A percentile compares a stretch with the other conserved stretches of the same genome.
Evolutionary conservation across 169 alveolate genomes (phyloP).

Genomic region (Besnoitia besnoiti): DNA sequence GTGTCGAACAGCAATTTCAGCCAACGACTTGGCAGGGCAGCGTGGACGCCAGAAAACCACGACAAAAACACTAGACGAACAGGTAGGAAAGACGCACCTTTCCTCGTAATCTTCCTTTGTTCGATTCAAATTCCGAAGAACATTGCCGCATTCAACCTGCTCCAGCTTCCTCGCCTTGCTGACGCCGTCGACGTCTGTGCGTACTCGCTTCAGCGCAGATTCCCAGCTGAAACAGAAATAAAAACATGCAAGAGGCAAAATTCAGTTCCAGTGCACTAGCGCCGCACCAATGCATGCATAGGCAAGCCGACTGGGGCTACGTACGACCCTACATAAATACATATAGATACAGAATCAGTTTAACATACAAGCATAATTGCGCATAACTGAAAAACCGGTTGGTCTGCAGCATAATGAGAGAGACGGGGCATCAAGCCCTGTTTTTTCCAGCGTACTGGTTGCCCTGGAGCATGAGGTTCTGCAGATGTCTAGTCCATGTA

Average conservation of each 20-base stretch:
- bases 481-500: conserved; percentile 14
- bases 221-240: conserved; percentile 13
- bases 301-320: no score
- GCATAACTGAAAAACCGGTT: no score
- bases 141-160: conserved; percentile 51
- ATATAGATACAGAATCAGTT: no score
- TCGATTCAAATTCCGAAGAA: background rate
- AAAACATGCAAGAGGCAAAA: no score
- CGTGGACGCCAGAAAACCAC: no score
- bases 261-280: no score
- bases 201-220: background rate
- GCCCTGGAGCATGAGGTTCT: background rate
- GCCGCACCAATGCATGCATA: no score
- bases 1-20: no score
- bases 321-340: background rate
- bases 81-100: background rate
- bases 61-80: no score
- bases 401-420: no score
- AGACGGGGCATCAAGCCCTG: no score
- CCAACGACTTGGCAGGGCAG: no score
- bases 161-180: conserved; percentile 51
- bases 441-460: background rate
- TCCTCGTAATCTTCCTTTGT: conserved; percentile 24
- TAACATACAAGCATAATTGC: background rate
- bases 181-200: conserved; percentile 45